Percentiles rank a stretch among this genome's conserved stretches.
These are phyloP conservation scores for Lodderomyces pseudojiufengensis DNA, from an alignment of 1,139 yeast genomes.

Conservation along the genomic window DNA sequence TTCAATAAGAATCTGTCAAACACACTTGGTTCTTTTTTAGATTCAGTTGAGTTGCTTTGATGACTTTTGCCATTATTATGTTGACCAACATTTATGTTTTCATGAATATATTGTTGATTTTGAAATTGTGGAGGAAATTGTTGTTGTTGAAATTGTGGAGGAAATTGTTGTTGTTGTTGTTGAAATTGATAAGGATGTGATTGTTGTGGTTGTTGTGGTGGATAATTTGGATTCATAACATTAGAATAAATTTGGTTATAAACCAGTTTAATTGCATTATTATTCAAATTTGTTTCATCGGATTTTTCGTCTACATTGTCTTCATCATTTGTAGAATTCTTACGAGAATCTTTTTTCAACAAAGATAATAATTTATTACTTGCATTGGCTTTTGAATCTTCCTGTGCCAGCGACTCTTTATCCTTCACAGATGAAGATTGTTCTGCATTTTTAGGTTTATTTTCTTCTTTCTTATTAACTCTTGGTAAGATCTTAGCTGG, in stretches of 20 bases:
- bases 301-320: constrained; percentile 14
- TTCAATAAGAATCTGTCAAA: constrained; percentile 2
- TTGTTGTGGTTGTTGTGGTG: constrained; percentile 16
- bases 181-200: constrained; percentile 33
- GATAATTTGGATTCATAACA: constrained; percentile 24
- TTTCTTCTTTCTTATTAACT: background rate
- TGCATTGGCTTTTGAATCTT: constrained; percentile 12
- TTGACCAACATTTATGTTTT: background rate
- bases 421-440: background rate
- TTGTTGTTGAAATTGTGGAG: constrained; percentile 18
- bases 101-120: constrained; percentile 17
- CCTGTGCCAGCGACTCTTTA: constrained; percentile 6
- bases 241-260: constrained; percentile 47
- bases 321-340: constrained; percentile 11
- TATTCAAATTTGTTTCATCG: constrained; percentile 20
- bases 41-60: background rate
- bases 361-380: constrained; percentile 37
- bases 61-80: background rate
- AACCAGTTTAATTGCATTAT: constrained; percentile 44
- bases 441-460: background rate
- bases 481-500: background rate
- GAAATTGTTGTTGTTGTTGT: constrained; percentile 22
- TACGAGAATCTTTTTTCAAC: constrained; percentile 29
- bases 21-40: constrained; percentile 1
- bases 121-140: constrained; percentile 33